Evolutionary conservation across 2,329 filamentous ascomycete species (phyloP).

Genomic region (Paecilomyces niveus): DNA sequence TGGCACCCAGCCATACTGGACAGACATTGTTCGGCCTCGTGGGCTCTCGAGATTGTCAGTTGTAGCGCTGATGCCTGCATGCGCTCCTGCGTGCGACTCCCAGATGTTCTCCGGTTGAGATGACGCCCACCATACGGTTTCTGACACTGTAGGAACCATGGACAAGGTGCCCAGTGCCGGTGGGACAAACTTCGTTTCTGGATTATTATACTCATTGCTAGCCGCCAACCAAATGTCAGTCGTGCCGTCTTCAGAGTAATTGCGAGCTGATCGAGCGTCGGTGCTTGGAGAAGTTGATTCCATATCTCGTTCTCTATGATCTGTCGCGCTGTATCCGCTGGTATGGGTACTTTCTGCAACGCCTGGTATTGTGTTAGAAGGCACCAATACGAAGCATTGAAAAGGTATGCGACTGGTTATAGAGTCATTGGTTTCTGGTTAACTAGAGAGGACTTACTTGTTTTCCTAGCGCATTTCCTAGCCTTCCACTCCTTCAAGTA

Average conservation of each 20-base stretch:
- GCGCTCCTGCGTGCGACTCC: background rate
- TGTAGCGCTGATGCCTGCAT: background rate
- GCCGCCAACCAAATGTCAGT: background rate
- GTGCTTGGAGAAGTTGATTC: background rate
- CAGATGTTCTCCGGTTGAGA: background rate
- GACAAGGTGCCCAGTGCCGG: background rate
- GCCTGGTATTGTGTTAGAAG: background rate
- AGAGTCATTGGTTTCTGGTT: background rate
- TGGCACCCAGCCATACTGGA: background rate
- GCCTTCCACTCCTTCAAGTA: constrained; percentile 4
- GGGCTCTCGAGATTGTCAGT: background rate
- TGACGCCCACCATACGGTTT: background rate
- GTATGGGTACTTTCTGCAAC: background rate
- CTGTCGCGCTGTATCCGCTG: background rate
- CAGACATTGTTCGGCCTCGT: background rate
- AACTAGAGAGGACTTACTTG: background rate
- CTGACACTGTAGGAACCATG: background rate
- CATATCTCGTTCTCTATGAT: background rate
- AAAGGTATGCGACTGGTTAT: background rate
- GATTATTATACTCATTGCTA: background rate
- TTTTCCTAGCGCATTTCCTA: constrained; percentile 2
- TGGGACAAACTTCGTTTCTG: background rate
- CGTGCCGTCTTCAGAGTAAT: background rate
- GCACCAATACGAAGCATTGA: background rate
- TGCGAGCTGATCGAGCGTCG: background rate